Base-by-base conservation (phyloP, 768 basidiomycete species). In the Pleurotus djamor region DNA sequence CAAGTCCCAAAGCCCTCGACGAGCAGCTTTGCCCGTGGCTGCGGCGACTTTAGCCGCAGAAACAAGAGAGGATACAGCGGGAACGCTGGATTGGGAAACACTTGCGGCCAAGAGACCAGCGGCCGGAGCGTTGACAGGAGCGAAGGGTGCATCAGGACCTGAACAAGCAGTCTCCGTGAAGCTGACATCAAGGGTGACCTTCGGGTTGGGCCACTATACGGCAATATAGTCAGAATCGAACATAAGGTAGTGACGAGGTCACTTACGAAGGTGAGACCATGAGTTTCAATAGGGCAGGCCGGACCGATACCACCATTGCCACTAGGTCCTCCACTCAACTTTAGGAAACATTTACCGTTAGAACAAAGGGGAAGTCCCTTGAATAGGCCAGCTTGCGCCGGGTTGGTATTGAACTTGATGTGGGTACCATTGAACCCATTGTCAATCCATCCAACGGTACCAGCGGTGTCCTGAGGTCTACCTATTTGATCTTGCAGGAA, bases 181-280 rank as follows among this genome's bases (percentile, higher is more conserved):
- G 37, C 54, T 56, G 12, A 56, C 44, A 17, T 28, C 0, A 12
- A 56, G 14, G 8, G 16, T 44, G 0, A 32, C 41, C n/a, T 56
- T 56, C 9, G 54, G n/a, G 41, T 56, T 56, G 21, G 54, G 54
- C 54, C 54, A 56, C 54, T n/a, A n/a, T n/a, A n/a, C n/a, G n/a
- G n/a, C n/a, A n/a, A n/a, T n/a, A n/a, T n/a, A n/a, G n/a, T n/a
- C n/a, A n/a, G n/a, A n/a, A n/a, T n/a, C n/a, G n/a, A n/a, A n/a
- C n/a, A n/a, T n/a, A n/a, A n/a, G n/a, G n/a, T n/a, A n/a, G n/a
- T n/a, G n/a, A n/a, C n/a, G n/a, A n/a, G n/a, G n/a, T n/a, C n/a
- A n/a, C n/a, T n/a, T n/a, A 56, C 54, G 54, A 56, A 56, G 0
- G 54, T 56, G 41, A 56, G 37, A 0, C 54, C 54, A 41, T 56